phyloP scores from a whole-genome alignment of 345 rosid species.

The Citrus trifoliata region DNA sequence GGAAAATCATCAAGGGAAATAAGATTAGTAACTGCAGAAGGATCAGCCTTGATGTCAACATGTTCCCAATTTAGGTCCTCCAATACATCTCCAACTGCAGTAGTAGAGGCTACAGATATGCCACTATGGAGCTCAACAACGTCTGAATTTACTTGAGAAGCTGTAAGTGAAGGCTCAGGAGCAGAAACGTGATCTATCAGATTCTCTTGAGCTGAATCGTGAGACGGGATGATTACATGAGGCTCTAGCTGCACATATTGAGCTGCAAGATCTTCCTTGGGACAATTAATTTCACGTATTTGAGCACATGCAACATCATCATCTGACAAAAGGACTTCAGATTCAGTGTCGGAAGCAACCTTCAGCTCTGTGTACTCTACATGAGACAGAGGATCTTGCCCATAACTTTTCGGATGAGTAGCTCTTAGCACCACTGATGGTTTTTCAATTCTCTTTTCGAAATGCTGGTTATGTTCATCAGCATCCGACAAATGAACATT shows the following conservation, averaged over 20 bases:
- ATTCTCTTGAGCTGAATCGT: constrained; percentile 38
- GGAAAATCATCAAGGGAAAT: constrained; percentile 36
- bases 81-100: constrained; percentile 23
- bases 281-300: constrained; percentile 19
- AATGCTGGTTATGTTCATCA: constrained; percentile 17
- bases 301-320: constrained; percentile 24
- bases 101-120: constrained; percentile 9
- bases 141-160: constrained; percentile 21
- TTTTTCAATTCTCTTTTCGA: constrained; percentile 18
- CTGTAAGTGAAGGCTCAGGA: constrained; percentile 22
- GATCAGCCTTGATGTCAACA: constrained; percentile 17
- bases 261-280: constrained; percentile 26
- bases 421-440: constrained; percentile 14
- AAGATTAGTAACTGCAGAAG: constrained; percentile 29
- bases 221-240: constrained; percentile 24
- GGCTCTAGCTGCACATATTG: constrained; percentile 30
- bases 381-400: constrained; percentile 46
- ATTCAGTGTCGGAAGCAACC: constrained; percentile 58
- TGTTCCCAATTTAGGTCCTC: constrained; percentile 42
- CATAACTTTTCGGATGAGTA: constrained; percentile 27
- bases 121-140: constrained; percentile 11
- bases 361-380: constrained; percentile 69
- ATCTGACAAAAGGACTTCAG: constrained; percentile 40
- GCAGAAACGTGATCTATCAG: constrained; percentile 36
- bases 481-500: constrained; percentile 27